These are phyloP conservation scores for Thuidium tamariscinum DNA, from an alignment of 225 moss, liverwort and hornwort genomes.

Conservation along the genomic window DNA sequence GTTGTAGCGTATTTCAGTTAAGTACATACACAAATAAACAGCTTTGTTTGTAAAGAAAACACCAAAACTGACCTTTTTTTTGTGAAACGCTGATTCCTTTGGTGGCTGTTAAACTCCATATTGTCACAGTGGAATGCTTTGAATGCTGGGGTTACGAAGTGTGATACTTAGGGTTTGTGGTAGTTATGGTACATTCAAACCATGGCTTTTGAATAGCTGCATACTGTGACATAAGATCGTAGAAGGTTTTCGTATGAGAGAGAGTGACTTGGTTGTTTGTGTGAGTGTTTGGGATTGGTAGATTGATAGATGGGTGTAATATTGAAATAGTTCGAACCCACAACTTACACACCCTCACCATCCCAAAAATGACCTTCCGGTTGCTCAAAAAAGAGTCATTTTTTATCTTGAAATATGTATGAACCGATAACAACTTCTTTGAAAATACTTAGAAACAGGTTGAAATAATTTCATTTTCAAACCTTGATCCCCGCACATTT, in stretches of 20 bases:
- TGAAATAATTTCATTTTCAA: not conserved
- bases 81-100: not conserved
- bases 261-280: not conserved
- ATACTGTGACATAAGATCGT: not conserved
- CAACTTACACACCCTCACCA: accelerated
- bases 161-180: not conserved
- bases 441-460: not conserved
- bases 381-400: not conserved
- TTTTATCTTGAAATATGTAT: not conserved
- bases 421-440: too few species aligned
- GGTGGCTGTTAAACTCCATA: not conserved
- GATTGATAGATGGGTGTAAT: not conserved
- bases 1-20: not conserved
- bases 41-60: not conserved
- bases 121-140: not conserved
- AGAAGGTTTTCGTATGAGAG: not conserved
- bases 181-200: not conserved
- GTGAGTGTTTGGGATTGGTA: not conserved
- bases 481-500: too few species aligned
- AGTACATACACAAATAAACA: not conserved
- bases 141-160: not conserved
- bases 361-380: not conserved
- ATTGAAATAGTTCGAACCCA: not conserved
- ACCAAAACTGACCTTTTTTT: not conserved
- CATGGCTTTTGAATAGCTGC: not conserved